Evolutionary conservation across 2,329 filamentous ascomycete species (phyloP), one percentile per base, ranked within the genome.

Genomic region (Cercospora nicotianae): DNA sequence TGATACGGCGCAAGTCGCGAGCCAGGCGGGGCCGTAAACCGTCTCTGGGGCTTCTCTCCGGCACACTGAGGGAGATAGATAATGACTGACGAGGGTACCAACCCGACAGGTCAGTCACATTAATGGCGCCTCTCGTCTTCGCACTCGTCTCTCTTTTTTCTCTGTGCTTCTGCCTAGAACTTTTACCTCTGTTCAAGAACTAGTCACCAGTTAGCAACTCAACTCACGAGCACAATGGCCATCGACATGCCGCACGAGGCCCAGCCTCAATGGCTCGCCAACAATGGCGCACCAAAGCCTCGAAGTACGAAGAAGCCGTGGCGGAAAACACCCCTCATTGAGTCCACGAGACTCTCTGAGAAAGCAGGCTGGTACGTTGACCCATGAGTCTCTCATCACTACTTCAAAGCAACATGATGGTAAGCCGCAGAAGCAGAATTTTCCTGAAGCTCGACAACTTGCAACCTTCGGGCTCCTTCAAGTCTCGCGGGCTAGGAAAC

Each of bases 381-480:
- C 31, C 55, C 66, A 60, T 36, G 58, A 64, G 51, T 30, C 23
- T 36, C 28, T 42, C 36, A 18, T 26, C 8, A 33, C 39, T 30
- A 39, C 53, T 39, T 36, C 67, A 58, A 42, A 51, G 59, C 63
- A 64, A 61, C 55, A 57, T 39, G 58, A 68, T 63, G 36, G 18
- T 65, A 64, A 66, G 55, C 79, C 81, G 76, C 72, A 81, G 77
- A 79, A 84, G 91, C 83, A 90, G 91, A 81, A 87, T 96, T 78
- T 92, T 91, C 79, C 88, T 96, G 75, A 96, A 96, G 79, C 87
- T 95, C 70, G 92, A 96, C 75, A 92, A 91, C 77, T 86, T 93
- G 65, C 93, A 96, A 76, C 92, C 92, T 2, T 91, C 90, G n/a
- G 91, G 91, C 70, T 94, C 91, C 48, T 96, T 96, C 87, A 95